Evolutionary conservation across 305 asterid species (phyloP).

Genomic region (Nicotiana rustica): DNA sequence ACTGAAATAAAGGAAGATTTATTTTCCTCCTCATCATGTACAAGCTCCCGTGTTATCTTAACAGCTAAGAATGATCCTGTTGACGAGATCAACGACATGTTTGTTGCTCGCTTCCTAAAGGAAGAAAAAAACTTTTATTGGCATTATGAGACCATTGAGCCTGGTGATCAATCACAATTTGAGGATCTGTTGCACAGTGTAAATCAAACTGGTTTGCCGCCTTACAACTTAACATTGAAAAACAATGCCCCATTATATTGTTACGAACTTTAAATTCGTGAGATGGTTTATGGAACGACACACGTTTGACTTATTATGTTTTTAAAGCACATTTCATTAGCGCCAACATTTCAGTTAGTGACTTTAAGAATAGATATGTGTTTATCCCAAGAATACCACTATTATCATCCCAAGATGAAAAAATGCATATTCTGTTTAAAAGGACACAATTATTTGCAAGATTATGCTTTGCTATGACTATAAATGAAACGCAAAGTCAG

Average conservation of each 20-base stretch:
- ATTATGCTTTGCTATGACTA: slow-evolving; percentile 25
- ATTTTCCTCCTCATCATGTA: too few species aligned
- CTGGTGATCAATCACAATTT: too few species aligned
- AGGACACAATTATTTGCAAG: background rate
- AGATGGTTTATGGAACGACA: background rate
- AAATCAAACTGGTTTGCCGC: background rate
- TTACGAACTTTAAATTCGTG: background rate
- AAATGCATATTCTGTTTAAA: background rate
- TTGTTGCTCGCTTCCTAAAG: too few species aligned
- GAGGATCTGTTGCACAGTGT: too few species aligned
- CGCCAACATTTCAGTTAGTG: background rate
- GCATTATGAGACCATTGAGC: too few species aligned
- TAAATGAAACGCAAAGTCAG: slow-evolving; percentile 30
- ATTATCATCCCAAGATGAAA: background rate
- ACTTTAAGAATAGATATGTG: background rate
- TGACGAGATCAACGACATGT: too few species aligned
- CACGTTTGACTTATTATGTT: background rate
- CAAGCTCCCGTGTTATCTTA: too few species aligned
- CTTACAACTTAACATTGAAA: background rate
- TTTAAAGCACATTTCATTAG: background rate
- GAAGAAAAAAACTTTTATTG: too few species aligned
- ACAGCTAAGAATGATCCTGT: too few species aligned
- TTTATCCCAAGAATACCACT: background rate
- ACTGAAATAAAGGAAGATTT: too few species aligned
- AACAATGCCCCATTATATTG: background rate